Evolutionary conservation across 1,139 yeast genomes (phyloP).

Genomic region (Yamadazyma jaroonii): DNA sequence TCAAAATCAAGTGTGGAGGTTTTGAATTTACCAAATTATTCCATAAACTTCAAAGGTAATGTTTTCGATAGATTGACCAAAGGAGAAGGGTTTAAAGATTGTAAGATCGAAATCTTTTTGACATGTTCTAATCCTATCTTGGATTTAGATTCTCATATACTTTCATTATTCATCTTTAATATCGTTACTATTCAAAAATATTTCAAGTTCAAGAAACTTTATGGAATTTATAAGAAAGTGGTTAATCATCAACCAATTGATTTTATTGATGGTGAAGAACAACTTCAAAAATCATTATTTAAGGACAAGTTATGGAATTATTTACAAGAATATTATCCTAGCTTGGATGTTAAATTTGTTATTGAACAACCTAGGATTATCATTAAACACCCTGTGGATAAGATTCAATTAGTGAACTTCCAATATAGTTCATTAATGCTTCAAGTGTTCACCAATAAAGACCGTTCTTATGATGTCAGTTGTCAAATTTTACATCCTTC

Average conservation of each 20-base stretch:
- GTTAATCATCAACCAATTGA: conserved; percentile 7
- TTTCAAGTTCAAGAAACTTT: conserved; percentile 23
- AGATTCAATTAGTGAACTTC: conserved; percentile 28
- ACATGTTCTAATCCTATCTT: conserved; percentile 49
- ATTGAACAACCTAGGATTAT: conserved; percentile 45
- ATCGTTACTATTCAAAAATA: conserved; percentile 30
- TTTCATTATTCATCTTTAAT: conserved; percentile 38
- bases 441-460: conserved; percentile 32
- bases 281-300: conserved; percentile 6
- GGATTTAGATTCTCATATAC: conserved; percentile 47
- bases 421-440: conserved; percentile 39
- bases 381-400: conserved; percentile 25
- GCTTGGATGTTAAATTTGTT: conserved; percentile 37
- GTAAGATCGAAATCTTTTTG: conserved; percentile 37
- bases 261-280: conserved; percentile 2
- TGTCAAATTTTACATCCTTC: conserved; percentile 37
- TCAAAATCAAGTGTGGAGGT: conserved; percentile 30
- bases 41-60: conserved; percentile 56
- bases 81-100: conserved; percentile 36
- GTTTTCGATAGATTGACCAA: conserved; percentile 35
- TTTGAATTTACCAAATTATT: conserved; percentile 50
- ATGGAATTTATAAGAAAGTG: conserved; percentile 12
- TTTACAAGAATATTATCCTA: conserved; percentile 45
- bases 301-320: conserved; percentile 18
- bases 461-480: conserved; percentile 34